A percentile compares a stretch with the other conserved stretches of the same genome.
These are phyloP conservation scores for Fusarium protoensiforme DNA, from an alignment of 2,329 filamentous ascomycete species.

Conservation along the genomic window DNA sequence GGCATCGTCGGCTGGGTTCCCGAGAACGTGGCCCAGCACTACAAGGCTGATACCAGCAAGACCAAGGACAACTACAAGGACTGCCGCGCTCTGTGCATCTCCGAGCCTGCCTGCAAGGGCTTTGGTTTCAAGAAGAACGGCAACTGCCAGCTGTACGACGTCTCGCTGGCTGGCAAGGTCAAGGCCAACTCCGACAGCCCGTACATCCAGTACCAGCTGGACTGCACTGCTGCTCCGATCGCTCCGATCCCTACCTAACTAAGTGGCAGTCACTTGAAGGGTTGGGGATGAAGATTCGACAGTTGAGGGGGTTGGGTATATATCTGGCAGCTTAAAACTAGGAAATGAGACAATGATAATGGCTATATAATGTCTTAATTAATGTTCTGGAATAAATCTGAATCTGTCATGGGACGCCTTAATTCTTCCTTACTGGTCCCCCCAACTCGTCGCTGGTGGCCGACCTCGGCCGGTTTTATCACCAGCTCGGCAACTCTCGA, in stretches of 20 bases:
- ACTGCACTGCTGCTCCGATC: not conserved
- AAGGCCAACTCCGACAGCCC: not conserved
- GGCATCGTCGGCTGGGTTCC: not conserved
- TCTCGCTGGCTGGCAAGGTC: conserved; percentile 5
- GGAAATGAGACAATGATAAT: not conserved
- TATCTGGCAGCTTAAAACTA: not conserved
- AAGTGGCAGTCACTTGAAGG: not conserved
- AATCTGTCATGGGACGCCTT: not conserved
- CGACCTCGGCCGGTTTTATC: not conserved
- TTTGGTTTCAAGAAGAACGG: conserved; percentile 1
- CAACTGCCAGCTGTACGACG: conserved; percentile 9
- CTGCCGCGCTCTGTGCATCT: not conserved
- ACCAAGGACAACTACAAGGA: conserved; percentile 2
- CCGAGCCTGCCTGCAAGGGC: not conserved
- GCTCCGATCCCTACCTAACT: not conserved
- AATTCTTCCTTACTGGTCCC: not conserved
- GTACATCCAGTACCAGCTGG: conserved; percentile 1
- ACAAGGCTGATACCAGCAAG: not conserved
- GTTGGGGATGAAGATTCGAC: not conserved
- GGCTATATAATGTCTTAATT: not conserved
- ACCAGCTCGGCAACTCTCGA: not conserved
- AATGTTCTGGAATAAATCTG: not conserved
- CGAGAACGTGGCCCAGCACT: not conserved
- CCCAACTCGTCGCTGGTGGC: not conserved
- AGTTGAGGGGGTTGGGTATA: not conserved